phyloP scores from a whole-genome alignment of 768 basidiomycete genomes.

The Tricholoma hemisulphureum region DNA sequence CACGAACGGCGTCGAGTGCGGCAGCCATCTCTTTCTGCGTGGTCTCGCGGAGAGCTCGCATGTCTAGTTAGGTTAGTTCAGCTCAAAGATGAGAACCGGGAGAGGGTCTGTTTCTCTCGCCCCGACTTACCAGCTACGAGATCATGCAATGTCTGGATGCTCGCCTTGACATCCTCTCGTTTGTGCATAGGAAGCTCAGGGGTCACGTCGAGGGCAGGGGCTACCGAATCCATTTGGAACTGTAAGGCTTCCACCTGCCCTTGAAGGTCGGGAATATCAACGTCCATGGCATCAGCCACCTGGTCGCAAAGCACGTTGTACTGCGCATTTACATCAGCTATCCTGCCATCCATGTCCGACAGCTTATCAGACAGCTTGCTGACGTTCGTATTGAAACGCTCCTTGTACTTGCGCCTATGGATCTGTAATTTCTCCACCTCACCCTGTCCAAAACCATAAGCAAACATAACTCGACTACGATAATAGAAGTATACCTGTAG shows the following conservation, averaged over 20 bases:
- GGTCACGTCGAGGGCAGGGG: slow-evolving; percentile 4
- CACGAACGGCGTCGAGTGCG: slow-evolving; percentile 44
- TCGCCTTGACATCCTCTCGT: slow-evolving; percentile 28
- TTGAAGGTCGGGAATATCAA: slow-evolving; percentile 35
- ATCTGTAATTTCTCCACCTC: slow-evolving; percentile 39
- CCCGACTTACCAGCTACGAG: slow-evolving; percentile 41
- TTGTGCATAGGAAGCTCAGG: slow-evolving; percentile 12
- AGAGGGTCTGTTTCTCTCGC: slow-evolving; percentile 10
- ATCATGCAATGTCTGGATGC: slow-evolving; percentile 34
- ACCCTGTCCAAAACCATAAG: slow-evolving; percentile 20
- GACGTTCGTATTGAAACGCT: slow-evolving; percentile 41
- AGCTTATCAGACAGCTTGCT: slow-evolving; percentile 40
- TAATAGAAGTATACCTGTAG: slow-evolving; percentile 15
- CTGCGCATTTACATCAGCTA: slow-evolving; percentile 38
- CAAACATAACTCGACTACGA: neutral
- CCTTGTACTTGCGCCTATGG: slow-evolving; percentile 40
- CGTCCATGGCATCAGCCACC: slow-evolving; percentile 28
- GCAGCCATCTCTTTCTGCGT: slow-evolving; percentile 45
- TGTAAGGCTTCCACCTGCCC: slow-evolving; percentile 39
- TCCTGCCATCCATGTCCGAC: slow-evolving; percentile 37
- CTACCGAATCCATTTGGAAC: slow-evolving; percentile 22
- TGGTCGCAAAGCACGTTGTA: slow-evolving; percentile 36
- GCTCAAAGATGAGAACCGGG: neutral
- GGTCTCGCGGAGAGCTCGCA: slow-evolving; percentile 42
- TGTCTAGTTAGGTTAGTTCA: slow-evolving; percentile 34